These are phyloP conservation scores for Mycogone perniciosa DNA, from an alignment of 2,329 filamentous ascomycete species.

Conservation along the genomic window DNA sequence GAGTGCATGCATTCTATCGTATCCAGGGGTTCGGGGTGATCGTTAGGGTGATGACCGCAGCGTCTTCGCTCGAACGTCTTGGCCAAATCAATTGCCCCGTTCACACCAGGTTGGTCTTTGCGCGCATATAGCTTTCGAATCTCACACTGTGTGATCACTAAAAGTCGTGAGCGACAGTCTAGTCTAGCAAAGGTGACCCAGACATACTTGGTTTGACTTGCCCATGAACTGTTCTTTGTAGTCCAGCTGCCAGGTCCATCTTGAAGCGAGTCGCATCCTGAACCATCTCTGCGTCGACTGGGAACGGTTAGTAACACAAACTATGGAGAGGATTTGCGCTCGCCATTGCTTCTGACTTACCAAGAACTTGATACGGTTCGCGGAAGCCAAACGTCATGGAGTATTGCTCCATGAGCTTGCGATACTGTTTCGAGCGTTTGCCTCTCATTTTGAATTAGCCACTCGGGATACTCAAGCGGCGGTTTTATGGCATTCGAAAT, in stretches of 20 bases:
- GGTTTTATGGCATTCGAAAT: neutral
- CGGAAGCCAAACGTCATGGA: constrained; percentile 82
- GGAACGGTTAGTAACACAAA: neutral
- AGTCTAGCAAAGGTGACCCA: constrained; percentile 2
- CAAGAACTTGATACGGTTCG: constrained; percentile 85
- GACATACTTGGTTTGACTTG: constrained; percentile 71
- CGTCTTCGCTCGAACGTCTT: constrained; percentile 70
- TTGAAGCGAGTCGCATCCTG: constrained; percentile 76
- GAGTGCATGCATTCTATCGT: constrained; percentile 63
- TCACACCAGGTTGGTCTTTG: constrained; percentile 46
- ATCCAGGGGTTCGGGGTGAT: constrained; percentile 64
- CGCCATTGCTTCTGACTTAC: constrained; percentile 33
- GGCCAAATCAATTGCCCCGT: constrained; percentile 63
- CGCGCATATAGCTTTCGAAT: constrained; percentile 71
- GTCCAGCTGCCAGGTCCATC: constrained; percentile 74
- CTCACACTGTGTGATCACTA: constrained; percentile 74
- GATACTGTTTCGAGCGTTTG: constrained; percentile 49
- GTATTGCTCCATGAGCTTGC: constrained; percentile 91
- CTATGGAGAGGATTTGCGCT: neutral
- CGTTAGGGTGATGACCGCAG: constrained; percentile 69
- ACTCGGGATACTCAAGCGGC: neutral
- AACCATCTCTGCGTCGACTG: constrained; percentile 75
- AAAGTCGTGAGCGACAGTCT: constrained; percentile 17
- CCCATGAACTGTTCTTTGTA: constrained; percentile 80
- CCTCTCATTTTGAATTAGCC: constrained; percentile 36